A percentile compares a stretch with the other conserved stretches of the same genome.
Evolutionary conservation across 2,329 filamentous ascomycete species (phyloP).

Genomic region (Fonsecaea monophora): DNA sequence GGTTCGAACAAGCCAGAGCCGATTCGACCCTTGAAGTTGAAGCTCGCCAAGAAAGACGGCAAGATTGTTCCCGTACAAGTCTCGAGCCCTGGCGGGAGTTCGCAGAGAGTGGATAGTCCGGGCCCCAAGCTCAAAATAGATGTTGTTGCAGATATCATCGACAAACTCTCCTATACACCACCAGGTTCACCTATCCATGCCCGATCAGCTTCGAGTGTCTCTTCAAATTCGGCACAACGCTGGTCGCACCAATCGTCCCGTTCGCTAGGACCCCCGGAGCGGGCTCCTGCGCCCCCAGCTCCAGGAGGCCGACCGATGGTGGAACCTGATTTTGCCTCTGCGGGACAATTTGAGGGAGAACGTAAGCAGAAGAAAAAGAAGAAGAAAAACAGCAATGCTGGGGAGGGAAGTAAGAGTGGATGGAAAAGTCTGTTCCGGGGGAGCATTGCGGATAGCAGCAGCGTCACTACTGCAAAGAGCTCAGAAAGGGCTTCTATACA

Average conservation of each 20-base stretch:
- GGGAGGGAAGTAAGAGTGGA: slow-evolving; percentile 32
- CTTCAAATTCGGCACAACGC: slow-evolving; percentile 31
- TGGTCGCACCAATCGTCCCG: slow-evolving; percentile 32
- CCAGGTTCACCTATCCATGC: slow-evolving; percentile 35
- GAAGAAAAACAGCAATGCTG: slow-evolving; percentile 29
- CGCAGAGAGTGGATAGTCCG: not conserved
- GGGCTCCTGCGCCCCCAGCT: slow-evolving; percentile 37
- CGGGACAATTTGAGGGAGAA: slow-evolving; percentile 38
- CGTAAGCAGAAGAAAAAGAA: slow-evolving; percentile 33
- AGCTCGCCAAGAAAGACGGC: slow-evolving; percentile 33
- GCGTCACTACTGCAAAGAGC: slow-evolving; percentile 42
- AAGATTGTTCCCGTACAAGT: slow-evolving; percentile 35
- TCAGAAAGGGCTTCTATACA: slow-evolving; percentile 1
- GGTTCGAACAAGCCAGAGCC: slow-evolving; percentile 19
- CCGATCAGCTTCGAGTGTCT: slow-evolving; percentile 28
- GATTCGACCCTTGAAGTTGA: slow-evolving; percentile 33
- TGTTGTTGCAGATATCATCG: slow-evolving; percentile 34
- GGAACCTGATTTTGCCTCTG: slow-evolving; percentile 37
- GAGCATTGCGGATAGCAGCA: slow-evolving; percentile 48
- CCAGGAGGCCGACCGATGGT: slow-evolving; percentile 39
- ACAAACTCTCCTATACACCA: slow-evolving; percentile 37
- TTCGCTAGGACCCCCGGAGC: slow-evolving; percentile 29
- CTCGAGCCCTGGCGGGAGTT: slow-evolving; percentile 14
- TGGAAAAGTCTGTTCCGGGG: slow-evolving; percentile 49
- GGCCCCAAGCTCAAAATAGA: slow-evolving; percentile 25